Evolutionary conservation across 2,329 filamentous ascomycete species (phyloP).

Genomic region (Pseudomassariella vexata): DNA sequence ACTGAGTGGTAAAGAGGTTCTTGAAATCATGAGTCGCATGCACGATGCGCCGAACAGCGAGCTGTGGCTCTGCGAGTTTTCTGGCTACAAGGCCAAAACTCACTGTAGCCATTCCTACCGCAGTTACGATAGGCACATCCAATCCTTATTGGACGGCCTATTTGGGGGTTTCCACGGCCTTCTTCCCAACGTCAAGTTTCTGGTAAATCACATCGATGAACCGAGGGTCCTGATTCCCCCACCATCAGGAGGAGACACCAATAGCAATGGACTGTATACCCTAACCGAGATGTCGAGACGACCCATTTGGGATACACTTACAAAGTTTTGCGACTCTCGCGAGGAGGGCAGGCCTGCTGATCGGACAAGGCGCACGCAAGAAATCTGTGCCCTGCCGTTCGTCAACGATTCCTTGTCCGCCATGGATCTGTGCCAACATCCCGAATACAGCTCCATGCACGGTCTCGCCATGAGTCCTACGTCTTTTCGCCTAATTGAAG

Average conservation of each 20-base stretch:
- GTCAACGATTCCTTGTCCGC: slow-evolving; percentile 20
- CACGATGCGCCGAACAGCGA: slow-evolving; percentile 21
- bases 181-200: slow-evolving; percentile 33
- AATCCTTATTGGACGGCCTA: slow-evolving; percentile 23
- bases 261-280: slow-evolving; percentile 7
- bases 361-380: slow-evolving; percentile 9
- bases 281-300: slow-evolving; percentile 20
- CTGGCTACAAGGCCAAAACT: slow-evolving; percentile 17
- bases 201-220: slow-evolving; percentile 44
- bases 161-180: slow-evolving; percentile 15
- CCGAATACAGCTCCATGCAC: slow-evolving; percentile 35
- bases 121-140: slow-evolving; percentile 26
- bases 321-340: slow-evolving; percentile 18
- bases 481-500: slow-evolving; percentile 33
- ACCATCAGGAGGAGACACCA: no score
- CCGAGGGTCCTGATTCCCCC: slow-evolving; percentile 32
- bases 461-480: slow-evolving; percentile 38
- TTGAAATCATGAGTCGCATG: slow-evolving; percentile 18
- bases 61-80: slow-evolving; percentile 30
- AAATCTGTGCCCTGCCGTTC: slow-evolving; percentile 29
- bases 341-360: neutral
- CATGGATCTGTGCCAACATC: slow-evolving; percentile 37
- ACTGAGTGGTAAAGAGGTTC: slow-evolving; percentile 28
- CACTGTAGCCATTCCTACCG: slow-evolving; percentile 27
- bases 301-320: slow-evolving; percentile 26